Conservation (phyloP, 768 basidiomycete species). For the Mycena haematopus region DNA sequence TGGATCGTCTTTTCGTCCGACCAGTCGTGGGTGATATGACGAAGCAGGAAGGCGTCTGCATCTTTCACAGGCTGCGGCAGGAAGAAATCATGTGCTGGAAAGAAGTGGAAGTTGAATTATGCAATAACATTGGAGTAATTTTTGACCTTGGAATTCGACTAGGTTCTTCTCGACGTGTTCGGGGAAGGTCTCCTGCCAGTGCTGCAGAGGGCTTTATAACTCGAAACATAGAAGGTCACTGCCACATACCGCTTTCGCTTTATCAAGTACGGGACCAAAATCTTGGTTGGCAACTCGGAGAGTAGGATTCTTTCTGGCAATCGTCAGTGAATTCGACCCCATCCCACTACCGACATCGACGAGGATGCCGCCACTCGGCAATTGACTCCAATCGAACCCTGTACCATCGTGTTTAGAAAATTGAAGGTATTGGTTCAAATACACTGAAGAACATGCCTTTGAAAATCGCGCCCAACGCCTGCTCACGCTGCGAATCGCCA, state of each 20-base stretch:
- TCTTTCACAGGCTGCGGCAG: constrained; percentile 1
- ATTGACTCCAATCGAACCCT: constrained; percentile 31
- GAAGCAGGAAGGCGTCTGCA: constrained; percentile 1
- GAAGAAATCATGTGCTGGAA: constrained; percentile 7
- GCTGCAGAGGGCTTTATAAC: background rate
- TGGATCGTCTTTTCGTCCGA: background rate
- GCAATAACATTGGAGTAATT: background rate
- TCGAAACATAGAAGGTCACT: background rate
- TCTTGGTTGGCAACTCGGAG: constrained; percentile 5
- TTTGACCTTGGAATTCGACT: constrained; percentile 1
- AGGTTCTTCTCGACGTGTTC: background rate
- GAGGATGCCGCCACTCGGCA: constrained; percentile 30
- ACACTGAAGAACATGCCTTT: background rate
- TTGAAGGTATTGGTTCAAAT: background rate
- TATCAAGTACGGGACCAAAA: background rate
- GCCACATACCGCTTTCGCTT: background rate
- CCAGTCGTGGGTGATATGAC: constrained; percentile 6
- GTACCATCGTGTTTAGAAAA: background rate
- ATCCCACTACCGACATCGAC: constrained; percentile 32
- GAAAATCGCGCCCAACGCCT: background rate
- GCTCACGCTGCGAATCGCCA: constrained; percentile 1
- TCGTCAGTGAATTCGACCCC: background rate
- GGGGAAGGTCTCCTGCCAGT: background rate
- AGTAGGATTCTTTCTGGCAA: background rate
- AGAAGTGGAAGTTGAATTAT: background rate